phyloP scores from a whole-genome alignment of 2,329 filamentous ascomycete species.

The Monosporascus ibericus region DNA sequence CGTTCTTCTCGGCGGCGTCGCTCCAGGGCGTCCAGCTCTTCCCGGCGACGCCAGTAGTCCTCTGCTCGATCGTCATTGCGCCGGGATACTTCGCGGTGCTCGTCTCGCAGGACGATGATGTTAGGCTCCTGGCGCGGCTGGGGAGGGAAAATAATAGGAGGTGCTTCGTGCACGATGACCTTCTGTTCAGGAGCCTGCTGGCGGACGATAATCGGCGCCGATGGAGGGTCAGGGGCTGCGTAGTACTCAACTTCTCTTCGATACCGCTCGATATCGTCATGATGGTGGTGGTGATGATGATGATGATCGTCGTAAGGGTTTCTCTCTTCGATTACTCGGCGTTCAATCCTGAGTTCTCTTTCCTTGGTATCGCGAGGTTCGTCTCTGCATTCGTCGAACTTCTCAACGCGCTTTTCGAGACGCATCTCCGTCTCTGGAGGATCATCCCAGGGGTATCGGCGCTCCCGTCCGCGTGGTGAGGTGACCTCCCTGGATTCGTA shows the following conservation, averaged over 20 bases:
- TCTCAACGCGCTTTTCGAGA: slow-evolving; percentile 36
- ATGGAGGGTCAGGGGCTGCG: slow-evolving; percentile 42
- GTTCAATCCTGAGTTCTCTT: slow-evolving; percentile 24
- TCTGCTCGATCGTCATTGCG: slow-evolving; percentile 30
- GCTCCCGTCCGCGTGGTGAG: slow-evolving; percentile 32
- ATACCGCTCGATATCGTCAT: slow-evolving; percentile 51
- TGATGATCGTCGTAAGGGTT: slow-evolving; percentile 16
- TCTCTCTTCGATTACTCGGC: slow-evolving; percentile 21
- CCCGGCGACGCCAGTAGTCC: slow-evolving; percentile 46
- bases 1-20: slow-evolving; percentile 30
- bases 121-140: slow-evolving; percentile 33
- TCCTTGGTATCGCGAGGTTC: slow-evolving; percentile 22
- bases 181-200: slow-evolving; percentile 51
- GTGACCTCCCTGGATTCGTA: slow-evolving; percentile 27
- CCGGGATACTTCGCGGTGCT: slow-evolving; percentile 29
- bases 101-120: slow-evolving; percentile 39
- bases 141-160: slow-evolving; percentile 43
- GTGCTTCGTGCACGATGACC: slow-evolving; percentile 55
- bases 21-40: slow-evolving; percentile 22
- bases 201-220: slow-evolving; percentile 49
- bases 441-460: slow-evolving; percentile 27
- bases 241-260: slow-evolving; percentile 60
- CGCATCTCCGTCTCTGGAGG: slow-evolving; percentile 35
- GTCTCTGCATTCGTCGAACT: slow-evolving; percentile 25
- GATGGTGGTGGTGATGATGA: slow-evolving; percentile 35